phyloP scores from a whole-genome alignment of 1,139 yeast species.

The Nakaseomyces sp. region DNA sequence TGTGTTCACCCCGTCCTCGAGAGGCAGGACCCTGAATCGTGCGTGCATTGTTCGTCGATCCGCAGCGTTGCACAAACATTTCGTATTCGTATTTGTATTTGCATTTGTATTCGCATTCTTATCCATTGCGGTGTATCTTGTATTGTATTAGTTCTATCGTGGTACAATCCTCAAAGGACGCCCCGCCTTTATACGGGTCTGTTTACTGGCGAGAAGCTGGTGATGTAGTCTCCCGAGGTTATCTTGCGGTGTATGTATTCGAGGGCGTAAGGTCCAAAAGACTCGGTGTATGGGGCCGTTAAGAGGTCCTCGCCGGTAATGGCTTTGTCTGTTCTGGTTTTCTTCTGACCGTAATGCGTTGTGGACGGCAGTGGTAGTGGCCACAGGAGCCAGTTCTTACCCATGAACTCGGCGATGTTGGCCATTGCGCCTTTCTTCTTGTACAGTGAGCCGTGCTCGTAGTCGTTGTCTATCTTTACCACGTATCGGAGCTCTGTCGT shows the following conservation, averaged over 20 bases:
- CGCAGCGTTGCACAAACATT: too few species aligned
- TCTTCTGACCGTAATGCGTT: neutral
- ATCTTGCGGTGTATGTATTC: constrained; percentile 15
- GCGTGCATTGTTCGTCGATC: too few species aligned
- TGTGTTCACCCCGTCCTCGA: too few species aligned
- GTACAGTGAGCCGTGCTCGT: constrained; percentile 15
- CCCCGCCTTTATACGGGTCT: too few species aligned
- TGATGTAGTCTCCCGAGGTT: constrained; percentile 14
- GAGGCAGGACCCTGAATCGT: too few species aligned
- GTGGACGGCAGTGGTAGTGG: constrained; percentile 15
- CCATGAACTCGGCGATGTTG: constrained; percentile 20
- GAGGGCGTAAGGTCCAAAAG: constrained; percentile 11
- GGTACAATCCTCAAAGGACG: too few species aligned
- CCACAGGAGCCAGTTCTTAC: constrained; percentile 20
- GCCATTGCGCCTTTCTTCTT: constrained; percentile 10
- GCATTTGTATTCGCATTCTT: too few species aligned
- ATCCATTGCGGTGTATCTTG: too few species aligned
- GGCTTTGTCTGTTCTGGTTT: neutral
- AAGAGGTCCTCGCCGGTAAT: constrained; percentile 6
- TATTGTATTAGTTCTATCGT: too few species aligned
- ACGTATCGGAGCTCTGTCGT: constrained; percentile 16
- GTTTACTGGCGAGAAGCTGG: constrained; percentile 9
- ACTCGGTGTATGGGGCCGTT: constrained; percentile 17
- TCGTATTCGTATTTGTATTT: too few species aligned
- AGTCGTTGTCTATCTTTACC: constrained; percentile 10